phyloP scores from a whole-genome alignment of 192 early-diverging fungal genomes.

The Spizellomyces punctatus region DNA sequence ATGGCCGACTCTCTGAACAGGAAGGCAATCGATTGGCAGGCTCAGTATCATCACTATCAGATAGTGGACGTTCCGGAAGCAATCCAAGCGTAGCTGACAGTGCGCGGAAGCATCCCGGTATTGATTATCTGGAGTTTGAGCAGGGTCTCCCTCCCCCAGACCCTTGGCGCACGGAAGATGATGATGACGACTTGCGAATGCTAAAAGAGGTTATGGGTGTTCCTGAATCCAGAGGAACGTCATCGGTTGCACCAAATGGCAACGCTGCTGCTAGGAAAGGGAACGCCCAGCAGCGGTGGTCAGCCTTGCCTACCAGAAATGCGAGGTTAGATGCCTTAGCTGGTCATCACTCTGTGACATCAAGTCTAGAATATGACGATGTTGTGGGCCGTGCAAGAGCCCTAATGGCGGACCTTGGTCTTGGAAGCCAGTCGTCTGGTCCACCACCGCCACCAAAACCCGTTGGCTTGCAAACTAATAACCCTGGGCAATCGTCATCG shows the following conservation, averaged over 20 bases:
- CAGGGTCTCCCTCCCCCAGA: constrained; percentile 65
- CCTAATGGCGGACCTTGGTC: constrained; percentile 14
- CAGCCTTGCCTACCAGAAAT: no score
- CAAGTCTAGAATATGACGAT: constrained; percentile 1
- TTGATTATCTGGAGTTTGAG: constrained; percentile 67
- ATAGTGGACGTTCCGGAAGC: background rate
- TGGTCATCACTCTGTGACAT: background rate
- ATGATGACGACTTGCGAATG: constrained; percentile 55
- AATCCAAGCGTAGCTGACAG: background rate
- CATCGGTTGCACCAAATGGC: background rate
- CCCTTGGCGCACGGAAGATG: constrained; percentile 60
- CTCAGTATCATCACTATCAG: background rate
- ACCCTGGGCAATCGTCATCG: background rate
- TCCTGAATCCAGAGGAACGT: constrained; percentile 34
- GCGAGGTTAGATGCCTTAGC: no score
- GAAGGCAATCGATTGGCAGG: background rate
- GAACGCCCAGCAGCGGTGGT: no score
- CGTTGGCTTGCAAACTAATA: background rate
- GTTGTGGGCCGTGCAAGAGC: constrained; percentile 15
- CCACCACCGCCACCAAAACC: constrained; percentile 22
- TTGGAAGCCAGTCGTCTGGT: background rate
- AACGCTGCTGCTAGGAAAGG: background rate
- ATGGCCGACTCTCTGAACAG: no score
- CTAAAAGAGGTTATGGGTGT: constrained; percentile 55
- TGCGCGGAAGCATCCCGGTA: background rate